These are phyloP conservation scores for Epichloe coenophiala DNA, from an alignment of 2,329 filamentous ascomycete genomes.

Conservation along the genomic window DNA sequence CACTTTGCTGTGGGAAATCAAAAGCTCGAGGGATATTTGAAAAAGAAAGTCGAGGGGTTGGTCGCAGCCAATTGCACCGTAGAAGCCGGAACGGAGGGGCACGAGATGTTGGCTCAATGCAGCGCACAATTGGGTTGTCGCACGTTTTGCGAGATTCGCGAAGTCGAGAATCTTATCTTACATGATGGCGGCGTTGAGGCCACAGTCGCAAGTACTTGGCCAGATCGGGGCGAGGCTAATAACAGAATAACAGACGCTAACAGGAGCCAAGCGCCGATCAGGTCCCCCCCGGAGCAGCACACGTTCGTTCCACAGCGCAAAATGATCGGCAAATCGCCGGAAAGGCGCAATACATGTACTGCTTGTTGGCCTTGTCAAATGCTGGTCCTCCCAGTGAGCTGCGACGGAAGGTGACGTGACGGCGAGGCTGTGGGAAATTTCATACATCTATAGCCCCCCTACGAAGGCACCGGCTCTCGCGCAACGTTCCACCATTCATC, in stretches of 20 bases:
- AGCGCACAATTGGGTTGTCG: not conserved
- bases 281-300: not conserved
- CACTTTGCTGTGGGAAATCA: not conserved
- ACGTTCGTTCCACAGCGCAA: too few species aligned
- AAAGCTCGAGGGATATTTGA: not conserved
- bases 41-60: not conserved
- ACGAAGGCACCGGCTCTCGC: not conserved
- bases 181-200: conserved; percentile 12
- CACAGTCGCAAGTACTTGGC: conserved; percentile 21
- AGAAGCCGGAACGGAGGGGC: not conserved
- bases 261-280: not conserved
- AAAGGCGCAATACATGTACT: not conserved
- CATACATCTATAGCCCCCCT: not conserved
- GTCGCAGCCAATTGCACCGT: not conserved
- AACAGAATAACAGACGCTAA: too few species aligned
- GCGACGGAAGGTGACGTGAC: not conserved
- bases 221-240: not conserved
- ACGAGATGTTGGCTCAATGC: not conserved
- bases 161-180: not conserved
- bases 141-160: not conserved
- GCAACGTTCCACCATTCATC: not conserved
- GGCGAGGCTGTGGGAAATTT: not conserved
- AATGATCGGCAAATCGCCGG: conserved; percentile 10
- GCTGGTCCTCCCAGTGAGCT: not conserved
- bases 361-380: not conserved